Evolutionary conservation across 768 basidiomycete species (phyloP).

Genomic region (Kwoniella shandongensis): DNA sequence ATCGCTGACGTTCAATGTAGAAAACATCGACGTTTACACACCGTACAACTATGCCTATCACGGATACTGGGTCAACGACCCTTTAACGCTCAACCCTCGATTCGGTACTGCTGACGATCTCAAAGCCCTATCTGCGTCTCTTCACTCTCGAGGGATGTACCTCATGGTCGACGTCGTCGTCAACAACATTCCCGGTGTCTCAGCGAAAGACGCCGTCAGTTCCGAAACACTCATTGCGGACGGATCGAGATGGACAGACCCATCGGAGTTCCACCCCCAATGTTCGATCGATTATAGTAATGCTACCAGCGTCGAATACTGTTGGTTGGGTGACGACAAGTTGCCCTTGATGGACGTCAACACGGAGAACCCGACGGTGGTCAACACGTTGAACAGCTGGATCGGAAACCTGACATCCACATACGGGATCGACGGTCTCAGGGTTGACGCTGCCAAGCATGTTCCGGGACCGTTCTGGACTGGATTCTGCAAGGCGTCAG

Average conservation of each 20-base stretch:
- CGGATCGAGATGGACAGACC: slow-evolving; percentile 42
- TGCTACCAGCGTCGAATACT: slow-evolving; percentile 44
- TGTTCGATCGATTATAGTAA: slow-evolving; percentile 72
- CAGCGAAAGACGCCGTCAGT: slow-evolving; percentile 52
- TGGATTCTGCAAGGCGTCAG: slow-evolving; percentile 68
- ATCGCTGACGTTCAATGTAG: slow-evolving; percentile 60
- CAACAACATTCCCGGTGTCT: slow-evolving; percentile 72
- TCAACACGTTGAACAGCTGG: slow-evolving; percentile 66
- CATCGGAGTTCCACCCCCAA: slow-evolving; percentile 70
- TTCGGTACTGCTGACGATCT: slow-evolving; percentile 77
- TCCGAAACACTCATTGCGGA: slow-evolving; percentile 25
- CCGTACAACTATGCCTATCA: slow-evolving; percentile 81
- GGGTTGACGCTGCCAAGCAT: slow-evolving; percentile 69
- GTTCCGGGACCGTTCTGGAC: slow-evolving; percentile 76
- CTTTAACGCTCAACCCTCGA: slow-evolving; percentile 65
- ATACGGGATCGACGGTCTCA: slow-evolving; percentile 78
- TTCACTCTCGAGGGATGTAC: slow-evolving; percentile 76
- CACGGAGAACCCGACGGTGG: slow-evolving; percentile 68
- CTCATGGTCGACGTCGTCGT: slow-evolving; percentile 83
- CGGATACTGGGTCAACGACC: slow-evolving; percentile 60
- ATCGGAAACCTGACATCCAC: slow-evolving; percentile 66
- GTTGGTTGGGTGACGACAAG: slow-evolving; percentile 74
- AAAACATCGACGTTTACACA: slow-evolving; percentile 65
- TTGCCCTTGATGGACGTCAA: slow-evolving; percentile 77
- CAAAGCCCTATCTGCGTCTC: slow-evolving; percentile 64